phyloP scores from a whole-genome alignment of 148 eudicot species.

The Cornus florida region DNA sequence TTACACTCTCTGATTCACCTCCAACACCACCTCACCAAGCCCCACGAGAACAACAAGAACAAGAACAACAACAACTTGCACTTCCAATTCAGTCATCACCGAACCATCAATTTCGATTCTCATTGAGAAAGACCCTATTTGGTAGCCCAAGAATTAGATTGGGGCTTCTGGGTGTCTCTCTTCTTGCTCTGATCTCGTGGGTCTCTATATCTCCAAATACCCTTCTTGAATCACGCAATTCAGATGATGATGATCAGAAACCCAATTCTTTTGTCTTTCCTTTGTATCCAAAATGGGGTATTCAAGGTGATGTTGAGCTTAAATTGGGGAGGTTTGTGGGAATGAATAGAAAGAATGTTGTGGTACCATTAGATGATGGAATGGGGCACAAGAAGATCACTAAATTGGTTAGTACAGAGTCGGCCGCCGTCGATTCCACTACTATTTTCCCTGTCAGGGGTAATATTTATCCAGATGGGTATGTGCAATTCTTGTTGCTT shows the following conservation, averaged over 20 bases:
- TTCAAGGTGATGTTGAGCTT: conserved; percentile 27
- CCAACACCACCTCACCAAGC: conserved; percentile 12
- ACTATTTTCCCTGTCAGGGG: conserved; percentile 44
- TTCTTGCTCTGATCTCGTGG: conserved; percentile 34
- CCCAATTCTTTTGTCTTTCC: conserved; percentile 33
- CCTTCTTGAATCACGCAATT: conserved; percentile 21
- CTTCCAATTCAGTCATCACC: conserved; percentile 18
- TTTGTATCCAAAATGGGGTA: conserved; percentile 34
- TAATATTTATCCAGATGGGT: conserved; percentile 50
- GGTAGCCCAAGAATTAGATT: conserved; percentile 18
- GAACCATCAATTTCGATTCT: background rate
- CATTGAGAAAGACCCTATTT: conserved; percentile 15
- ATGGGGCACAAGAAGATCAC: conserved; percentile 3
- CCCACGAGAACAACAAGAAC: no score
- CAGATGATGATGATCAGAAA: conserved; percentile 18
- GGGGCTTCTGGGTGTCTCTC: conserved; percentile 29
- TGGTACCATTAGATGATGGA: conserved; percentile 14
- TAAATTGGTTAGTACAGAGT: conserved; percentile 12
- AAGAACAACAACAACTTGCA: conserved; percentile 3
- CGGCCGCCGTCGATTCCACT: conserved; percentile 17
- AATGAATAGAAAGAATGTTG: conserved; percentile 2
- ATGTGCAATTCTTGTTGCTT: conserved; percentile 15
- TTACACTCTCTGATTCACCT: conserved; percentile 30
- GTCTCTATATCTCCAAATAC: conserved; percentile 12
- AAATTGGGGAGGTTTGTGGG: conserved; percentile 46